phyloP scores from a whole-genome alignment of 495 filamentous ascomycete species.

The Penicillium cinerascens region DNA sequence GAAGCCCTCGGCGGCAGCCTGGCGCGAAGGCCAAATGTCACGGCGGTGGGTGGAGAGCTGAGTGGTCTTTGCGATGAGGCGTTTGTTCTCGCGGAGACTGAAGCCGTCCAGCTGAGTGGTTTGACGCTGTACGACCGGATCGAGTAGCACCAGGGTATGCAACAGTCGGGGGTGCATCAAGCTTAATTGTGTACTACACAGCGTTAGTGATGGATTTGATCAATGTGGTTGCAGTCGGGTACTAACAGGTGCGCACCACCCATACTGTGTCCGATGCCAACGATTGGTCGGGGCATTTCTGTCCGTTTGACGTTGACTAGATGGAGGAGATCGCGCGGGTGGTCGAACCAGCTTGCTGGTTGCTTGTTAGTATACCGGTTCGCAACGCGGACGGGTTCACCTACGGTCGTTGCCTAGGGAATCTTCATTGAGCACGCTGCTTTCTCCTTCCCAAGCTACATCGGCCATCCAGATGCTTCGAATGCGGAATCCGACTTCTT shows the following conservation, averaged over 20 bases:
- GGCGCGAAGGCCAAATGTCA: constrained; percentile 66
- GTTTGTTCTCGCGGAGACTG: constrained; percentile 20
- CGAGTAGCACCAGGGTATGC: constrained; percentile 70
- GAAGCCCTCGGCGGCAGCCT: constrained; percentile 59
- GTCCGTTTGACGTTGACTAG: constrained; percentile 80
- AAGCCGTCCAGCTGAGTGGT: constrained; percentile 37
- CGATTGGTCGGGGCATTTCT: constrained; percentile 80
- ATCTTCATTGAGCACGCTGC: constrained; percentile 69
- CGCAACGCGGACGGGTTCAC: constrained; percentile 8
- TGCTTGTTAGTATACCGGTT: constrained; percentile 5
- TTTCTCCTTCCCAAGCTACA: constrained; percentile 71
- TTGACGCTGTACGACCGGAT: constrained; percentile 68
- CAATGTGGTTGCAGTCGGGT: background rate
- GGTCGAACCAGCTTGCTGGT: constrained; percentile 78
- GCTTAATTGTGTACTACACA: constrained; percentile 48
- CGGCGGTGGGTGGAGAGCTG: constrained; percentile 59
- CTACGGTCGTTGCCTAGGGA: constrained; percentile 75
- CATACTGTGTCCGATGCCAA: constrained; percentile 89
- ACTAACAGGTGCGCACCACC: constrained; percentile 65
- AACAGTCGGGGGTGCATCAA: constrained; percentile 82
- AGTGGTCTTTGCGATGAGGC: constrained; percentile 39
- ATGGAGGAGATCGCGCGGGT: constrained; percentile 81
- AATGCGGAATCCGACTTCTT: constrained; percentile 60
- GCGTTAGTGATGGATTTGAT: background rate
- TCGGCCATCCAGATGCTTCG: constrained; percentile 86